Base-by-base conservation (phyloP, 306 rosid species). In the Alnus glutinosa region DNA sequence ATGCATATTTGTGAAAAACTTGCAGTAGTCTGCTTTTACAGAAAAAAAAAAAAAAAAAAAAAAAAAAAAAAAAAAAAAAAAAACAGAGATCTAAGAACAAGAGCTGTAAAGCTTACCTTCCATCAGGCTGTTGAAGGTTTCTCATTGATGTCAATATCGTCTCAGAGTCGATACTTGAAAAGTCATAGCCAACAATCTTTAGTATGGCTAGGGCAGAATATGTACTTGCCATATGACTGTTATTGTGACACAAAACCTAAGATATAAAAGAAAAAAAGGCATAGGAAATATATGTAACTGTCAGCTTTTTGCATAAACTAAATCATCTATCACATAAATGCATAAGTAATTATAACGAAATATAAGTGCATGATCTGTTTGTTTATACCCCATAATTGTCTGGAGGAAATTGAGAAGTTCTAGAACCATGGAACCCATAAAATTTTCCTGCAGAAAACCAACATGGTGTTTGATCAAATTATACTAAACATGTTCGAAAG, bases 121-220 rank as follows among this genome's bases (percentile, higher is more conserved):
- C 99, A 91, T 93, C 99, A 32, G 97, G 92, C 83, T 91, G 97
- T 83, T 95, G 99, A 85, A 95, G 99, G 67, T 84, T 95, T 82
- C 89, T 85, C 97, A 95, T 89, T 36, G 99, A 93, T 73, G 54
- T 72, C 78, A 88, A 79, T 23, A 93, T 76, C 7, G 55, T 46
- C 57, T 89, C 89, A 34, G 89, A 86, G 78, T 90, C 89, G 71
- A 88, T 77, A 75, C 73, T 80, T 42, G 94, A 83, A 76, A 93
- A 76, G 39, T 95, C 78, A 83, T 80, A 91, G 30, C 98, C 94
- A 82, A 93, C 87, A 46, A 91, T 88, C 83, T 90, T 95, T 81
- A 95, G 86, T 75, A 93, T 90, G 34, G 97, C 88, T 58, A 93
- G 79, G 39, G 97, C 97, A 87, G 90, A 88, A 73, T 95, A 95